phyloP scores from a whole-genome alignment of 768 basidiomycete species.

The Suillus sp. region DNA sequence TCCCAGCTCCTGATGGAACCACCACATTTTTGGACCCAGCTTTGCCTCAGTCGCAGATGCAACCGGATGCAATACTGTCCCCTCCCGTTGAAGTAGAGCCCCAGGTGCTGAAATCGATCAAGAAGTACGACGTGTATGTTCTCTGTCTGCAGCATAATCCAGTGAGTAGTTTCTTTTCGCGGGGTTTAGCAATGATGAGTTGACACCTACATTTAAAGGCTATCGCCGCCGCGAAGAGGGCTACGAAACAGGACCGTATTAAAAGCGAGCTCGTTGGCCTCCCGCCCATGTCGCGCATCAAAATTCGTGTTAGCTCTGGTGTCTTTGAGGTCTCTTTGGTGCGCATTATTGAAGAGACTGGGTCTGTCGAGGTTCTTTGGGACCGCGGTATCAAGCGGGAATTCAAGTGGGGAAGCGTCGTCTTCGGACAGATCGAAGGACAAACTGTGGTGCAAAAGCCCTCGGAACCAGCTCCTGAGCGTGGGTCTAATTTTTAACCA shows the following conservation, averaged over 20 bases:
- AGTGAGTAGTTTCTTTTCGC: slow-evolving; percentile 47
- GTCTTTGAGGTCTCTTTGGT: slow-evolving; percentile 85
- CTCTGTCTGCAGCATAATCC: slow-evolving; percentile 91
- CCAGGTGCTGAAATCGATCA: slow-evolving; percentile 63
- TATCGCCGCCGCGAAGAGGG: slow-evolving; percentile 72
- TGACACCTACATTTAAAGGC: slow-evolving; percentile 45
- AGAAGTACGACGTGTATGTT: slow-evolving; percentile 73
- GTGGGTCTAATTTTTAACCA: slow-evolving; percentile 39
- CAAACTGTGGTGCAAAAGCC: slow-evolving; percentile 72
- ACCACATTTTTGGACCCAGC: slow-evolving; percentile 5
- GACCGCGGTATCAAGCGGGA: slow-evolving; percentile 71
- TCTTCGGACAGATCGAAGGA: slow-evolving; percentile 73
- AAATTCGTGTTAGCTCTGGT: slow-evolving; percentile 81
- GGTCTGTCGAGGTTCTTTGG: slow-evolving; percentile 81
- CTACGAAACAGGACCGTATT: slow-evolving; percentile 73
- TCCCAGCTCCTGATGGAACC: slow-evolving; percentile 9
- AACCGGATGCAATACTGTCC: slow-evolving; percentile 7
- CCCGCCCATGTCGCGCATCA: slow-evolving; percentile 72
- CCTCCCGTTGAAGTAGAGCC: slow-evolving; percentile 19
- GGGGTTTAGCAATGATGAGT: neutral
- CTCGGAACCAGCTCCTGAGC: slow-evolving; percentile 48
- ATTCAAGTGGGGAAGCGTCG: slow-evolving; percentile 81
- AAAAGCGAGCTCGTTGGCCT: slow-evolving; percentile 69
- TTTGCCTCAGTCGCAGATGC: neutral
- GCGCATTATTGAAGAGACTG: slow-evolving; percentile 66